Evolutionary conservation across 768 basidiomycete species (phyloP), one percentile per base, ranked within the genome.

Genomic region (Suillus spraguei): DNA sequence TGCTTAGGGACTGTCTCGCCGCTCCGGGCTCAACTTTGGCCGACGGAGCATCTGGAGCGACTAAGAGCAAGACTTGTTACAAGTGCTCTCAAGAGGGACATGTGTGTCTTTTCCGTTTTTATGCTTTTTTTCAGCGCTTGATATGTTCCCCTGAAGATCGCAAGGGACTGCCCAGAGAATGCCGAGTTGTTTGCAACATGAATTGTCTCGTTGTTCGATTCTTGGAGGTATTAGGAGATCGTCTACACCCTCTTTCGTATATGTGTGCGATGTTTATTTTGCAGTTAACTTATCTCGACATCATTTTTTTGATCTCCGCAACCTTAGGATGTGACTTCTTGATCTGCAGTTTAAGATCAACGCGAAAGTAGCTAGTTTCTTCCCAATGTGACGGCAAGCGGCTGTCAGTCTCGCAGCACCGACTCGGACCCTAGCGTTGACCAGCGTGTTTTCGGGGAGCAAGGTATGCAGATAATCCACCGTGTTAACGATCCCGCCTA

Each of bases 31-130:
- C 83, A 24, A 79, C 81, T 32, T 73, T 79, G 24, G 73, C 79
- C 50, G 83, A 84, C 50, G 80, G 82, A 58, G 72, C 78, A 53
- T 80, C 82, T 28, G 81, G 81, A 49, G 75, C 78, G 61, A 85
- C 81, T 74, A 91, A 86, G 78, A 85, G 72, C 66, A 94, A 90
- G 80, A 92, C 90, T 59, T 95, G 93, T 74, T 95, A 92, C 79
- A 94, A 92, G 71, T 95, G 94, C 70, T 89, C 91, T 72, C 86
- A 88, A 74, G 90, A 92, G 74, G 93, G 93, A 66, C 92, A 95
- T 80, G 92, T 94, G 72, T 76, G 91, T 80, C 33, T 55, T 50
- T 55, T 46, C 38, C 14, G 8, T 13, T 33, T 60, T 32, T 42
- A 55, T 35, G 22, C 42, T 55, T 52, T 50, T 52, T 59, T 46